Evolutionary conservation across 2,329 filamentous ascomycete species (phyloP), one percentile per base, ranked within the genome.

Genomic region (Albifimbria verrucaria): DNA sequence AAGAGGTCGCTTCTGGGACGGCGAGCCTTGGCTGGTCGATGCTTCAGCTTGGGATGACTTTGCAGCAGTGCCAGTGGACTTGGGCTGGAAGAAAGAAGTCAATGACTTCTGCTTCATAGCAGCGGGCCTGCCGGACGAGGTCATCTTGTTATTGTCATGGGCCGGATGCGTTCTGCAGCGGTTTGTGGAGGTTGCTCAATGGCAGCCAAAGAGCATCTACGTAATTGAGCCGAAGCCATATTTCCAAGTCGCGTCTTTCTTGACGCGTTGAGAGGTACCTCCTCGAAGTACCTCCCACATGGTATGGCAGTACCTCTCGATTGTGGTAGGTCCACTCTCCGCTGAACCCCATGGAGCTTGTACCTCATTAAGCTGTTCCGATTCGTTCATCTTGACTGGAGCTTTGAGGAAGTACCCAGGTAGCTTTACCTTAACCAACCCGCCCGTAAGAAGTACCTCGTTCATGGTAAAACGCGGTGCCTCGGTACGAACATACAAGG

Each of bases 71-170:
- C 79, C 80, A 64, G 72, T 67, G 12, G 81, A 73, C 57, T 81
- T 86, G 15, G 83, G 84, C 1, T 85, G 82, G 68, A 96, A 96
- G 72, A 96, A 96, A 65, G 86, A 92, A 3, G 90, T 94, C 56
- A 97, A 87, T 1, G 90, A 90, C 59, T 87, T 82, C 66, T 97
- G 90, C 62, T 87, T 89, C 70, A 88, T 89, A 51, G 68, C 73
- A 24, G 72, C 60, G 0, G 73, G 59, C 49, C 76, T 76, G 1
- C 76, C 53, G 41, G 60, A 51, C 10, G 70, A 69, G 20, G 70
- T 62, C 71, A 73, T 73, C 28, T 2, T 28, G 26, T 9, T 32
- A 15, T 15, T 32, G 26, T 9, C 26, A 32, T 32, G 26, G 26
- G 26, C 26, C 15, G 7, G 26, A 9, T 32, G 26, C n/a, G n/a